Evolutionary conservation across 371 early-diverging fungal species (phyloP), one percentile per base, ranked within the genome.

Genomic region (Mucor irregularis): DNA sequence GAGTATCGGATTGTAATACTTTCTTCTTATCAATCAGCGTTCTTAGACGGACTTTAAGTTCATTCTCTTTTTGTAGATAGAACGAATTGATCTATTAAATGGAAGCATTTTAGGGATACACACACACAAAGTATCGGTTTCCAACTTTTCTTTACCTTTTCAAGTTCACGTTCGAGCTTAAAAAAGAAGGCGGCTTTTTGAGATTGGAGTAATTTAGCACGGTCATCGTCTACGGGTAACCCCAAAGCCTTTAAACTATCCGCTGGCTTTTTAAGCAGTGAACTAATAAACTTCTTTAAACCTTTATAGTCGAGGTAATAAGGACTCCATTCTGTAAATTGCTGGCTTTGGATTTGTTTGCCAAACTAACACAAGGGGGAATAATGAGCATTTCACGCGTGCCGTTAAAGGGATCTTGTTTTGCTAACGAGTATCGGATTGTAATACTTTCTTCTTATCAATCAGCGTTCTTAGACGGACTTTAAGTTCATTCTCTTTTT

Each of bases 231-330:
- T 10, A 68, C 42, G 22, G 70, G 75, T 42, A 65, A 43, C 5
- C 65, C 65, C 28, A 65, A 22, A 0, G 55, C 61, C 39, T 47
- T 65, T 17, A 65, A 34, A 47, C 65, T 65, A 35, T 60, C 62
- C 44, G 51, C 61, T 30, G 53, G 74, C 53, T 52, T 66, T 22
- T 76, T 74, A 17, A 76, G 45, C 28, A 90, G 69, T 28, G 87
- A 85, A 60, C 91, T 92, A 64, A 97, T 96, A 57, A 97, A 92
- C 78, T 96, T 96, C 72, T 97, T 97, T 43, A 97, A 83, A 22
- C 87, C 94, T 74, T 96, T 96, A 76, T 92, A 92, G 80, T 90
- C 93, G 77, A 97, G 81, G 67, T 94, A 95, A 68, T 95, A 93
- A 49, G 83, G 83, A 45, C 91, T 87, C 95, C 95, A 95, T 80